These are phyloP conservation scores for Carex cristatella DNA, from an alignment of 176 grass and related monocot species.

Conservation along the genomic window DNA sequence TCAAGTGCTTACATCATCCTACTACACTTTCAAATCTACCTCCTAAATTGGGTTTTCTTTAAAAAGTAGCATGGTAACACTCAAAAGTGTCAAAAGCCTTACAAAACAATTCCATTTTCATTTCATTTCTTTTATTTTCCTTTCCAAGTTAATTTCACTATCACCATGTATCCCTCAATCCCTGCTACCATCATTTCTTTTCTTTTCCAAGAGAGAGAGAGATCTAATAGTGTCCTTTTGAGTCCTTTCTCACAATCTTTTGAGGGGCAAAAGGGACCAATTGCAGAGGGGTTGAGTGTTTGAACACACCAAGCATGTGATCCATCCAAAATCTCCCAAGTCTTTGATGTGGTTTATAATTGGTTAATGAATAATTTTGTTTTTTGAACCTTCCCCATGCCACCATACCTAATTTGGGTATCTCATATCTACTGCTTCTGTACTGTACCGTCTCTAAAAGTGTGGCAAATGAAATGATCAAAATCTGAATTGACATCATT, in stretches of 20 bases:
- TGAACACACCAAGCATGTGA: slow-evolving; percentile 23
- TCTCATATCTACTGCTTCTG: slow-evolving; percentile 12
- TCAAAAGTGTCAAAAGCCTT: slow-evolving; percentile 11
- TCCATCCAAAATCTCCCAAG: slow-evolving; percentile 26
- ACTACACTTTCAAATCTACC: neutral
- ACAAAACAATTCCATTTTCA: slow-evolving; percentile 5
- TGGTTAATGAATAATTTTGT: slow-evolving; percentile 23
- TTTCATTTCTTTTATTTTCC: neutral
- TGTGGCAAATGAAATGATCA: neutral
- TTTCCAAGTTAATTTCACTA: neutral
- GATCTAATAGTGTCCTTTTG: slow-evolving; percentile 22
- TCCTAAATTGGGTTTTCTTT: slow-evolving; percentile 20
- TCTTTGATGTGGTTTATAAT: slow-evolving; percentile 1
- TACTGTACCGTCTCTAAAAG: neutral
- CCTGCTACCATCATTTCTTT: slow-evolving; percentile 28
- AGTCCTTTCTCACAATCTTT: slow-evolving; percentile 35
- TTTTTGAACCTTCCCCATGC: slow-evolving; percentile 25
- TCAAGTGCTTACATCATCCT: slow-evolving; percentile 16
- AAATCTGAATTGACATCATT: neutral
- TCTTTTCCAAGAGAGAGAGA: neutral
- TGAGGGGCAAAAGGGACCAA: slow-evolving; percentile 24
- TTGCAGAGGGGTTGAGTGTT: slow-evolving; percentile 49
- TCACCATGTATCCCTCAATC: neutral
- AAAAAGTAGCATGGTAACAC: neutral
- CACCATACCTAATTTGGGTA: slow-evolving; percentile 4